Conservation (phyloP, 805 yeast genomes). For the Saccharomycopsis olivae region DNA sequence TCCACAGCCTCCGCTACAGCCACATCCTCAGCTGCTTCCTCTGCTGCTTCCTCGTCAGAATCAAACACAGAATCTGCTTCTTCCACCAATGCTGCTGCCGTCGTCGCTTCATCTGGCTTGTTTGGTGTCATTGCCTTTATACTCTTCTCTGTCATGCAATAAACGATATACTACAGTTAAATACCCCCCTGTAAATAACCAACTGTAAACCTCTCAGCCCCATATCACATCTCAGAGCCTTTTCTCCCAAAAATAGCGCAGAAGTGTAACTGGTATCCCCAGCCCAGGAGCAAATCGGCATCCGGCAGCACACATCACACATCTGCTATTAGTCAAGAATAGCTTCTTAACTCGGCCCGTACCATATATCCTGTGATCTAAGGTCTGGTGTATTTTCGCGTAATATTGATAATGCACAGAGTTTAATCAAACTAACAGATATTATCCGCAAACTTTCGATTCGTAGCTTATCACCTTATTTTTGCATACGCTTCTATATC, state of each 20-base stretch:
- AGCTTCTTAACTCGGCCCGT: too few species aligned
- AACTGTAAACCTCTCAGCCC: background rate
- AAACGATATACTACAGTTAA: too few species aligned
- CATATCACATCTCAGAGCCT: background rate
- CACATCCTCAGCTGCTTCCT: background rate
- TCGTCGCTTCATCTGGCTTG: background rate
- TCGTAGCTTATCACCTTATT: background rate
- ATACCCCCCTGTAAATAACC: background rate
- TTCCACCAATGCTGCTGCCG: background rate
- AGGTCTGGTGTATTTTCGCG: background rate
- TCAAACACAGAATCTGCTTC: constrained; percentile 2
- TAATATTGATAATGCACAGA: background rate
- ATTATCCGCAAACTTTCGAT: background rate
- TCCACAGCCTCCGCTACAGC: background rate
- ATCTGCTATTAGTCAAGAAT: too few species aligned
- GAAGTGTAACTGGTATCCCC: background rate
- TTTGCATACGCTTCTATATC: background rate
- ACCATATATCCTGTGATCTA: background rate
- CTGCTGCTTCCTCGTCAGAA: background rate
- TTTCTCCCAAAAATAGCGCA: too few species aligned
- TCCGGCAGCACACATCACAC: too few species aligned
- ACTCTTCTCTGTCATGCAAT: background rate
- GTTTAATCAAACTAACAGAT: background rate
- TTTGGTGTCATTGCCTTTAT: background rate
- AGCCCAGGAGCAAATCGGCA: too few species aligned